Percentiles rank a stretch among this genome's conserved stretches.
Evolutionary conservation across 345 rosid species (phyloP).

Genomic region (Ceriops decandra): DNA sequence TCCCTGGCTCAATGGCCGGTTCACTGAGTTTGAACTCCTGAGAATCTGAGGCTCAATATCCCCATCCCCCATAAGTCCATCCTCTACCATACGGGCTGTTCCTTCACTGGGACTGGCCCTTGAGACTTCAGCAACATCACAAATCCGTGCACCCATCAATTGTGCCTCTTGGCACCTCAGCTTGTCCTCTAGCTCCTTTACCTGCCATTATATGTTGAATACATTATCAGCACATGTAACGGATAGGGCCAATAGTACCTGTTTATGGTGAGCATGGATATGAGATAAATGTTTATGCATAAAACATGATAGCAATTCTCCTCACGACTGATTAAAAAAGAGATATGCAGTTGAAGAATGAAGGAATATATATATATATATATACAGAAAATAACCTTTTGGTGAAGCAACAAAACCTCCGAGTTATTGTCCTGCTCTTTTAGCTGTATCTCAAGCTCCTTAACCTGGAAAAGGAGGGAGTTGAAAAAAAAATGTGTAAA

Average conservation of each 20-base stretch:
- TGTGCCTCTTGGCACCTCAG: constrained; percentile 66
- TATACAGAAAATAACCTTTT: constrained; percentile 38
- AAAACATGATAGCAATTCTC: constrained; percentile 13
- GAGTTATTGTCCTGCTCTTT: constrained; percentile 49
- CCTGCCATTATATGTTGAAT: constrained; percentile 33
- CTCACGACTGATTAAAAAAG: background rate
- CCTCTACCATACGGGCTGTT: constrained; percentile 41
- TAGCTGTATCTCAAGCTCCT: constrained; percentile 59
- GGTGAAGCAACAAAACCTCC: constrained; percentile 48
- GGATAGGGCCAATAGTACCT: too few species aligned
- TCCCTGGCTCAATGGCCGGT: constrained; percentile 43
- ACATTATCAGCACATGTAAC: too few species aligned
- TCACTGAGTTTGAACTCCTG: constrained; percentile 55
- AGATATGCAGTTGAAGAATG: too few species aligned
- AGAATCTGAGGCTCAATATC: constrained; percentile 55
- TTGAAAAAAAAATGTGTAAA: background rate
- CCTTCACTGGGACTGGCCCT: constrained; percentile 50
- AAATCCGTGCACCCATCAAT: constrained; percentile 34
- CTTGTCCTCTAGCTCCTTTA: constrained; percentile 75
- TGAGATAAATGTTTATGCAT: too few species aligned
- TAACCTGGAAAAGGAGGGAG: constrained; percentile 38
- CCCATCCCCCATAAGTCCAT: constrained; percentile 39
- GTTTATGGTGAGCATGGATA: too few species aligned
- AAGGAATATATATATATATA: too few species aligned
- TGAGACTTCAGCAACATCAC: constrained; percentile 32